phyloP scores from a whole-genome alignment of 805 yeast species.

The Schwanniomyces polymorphus region DNA sequence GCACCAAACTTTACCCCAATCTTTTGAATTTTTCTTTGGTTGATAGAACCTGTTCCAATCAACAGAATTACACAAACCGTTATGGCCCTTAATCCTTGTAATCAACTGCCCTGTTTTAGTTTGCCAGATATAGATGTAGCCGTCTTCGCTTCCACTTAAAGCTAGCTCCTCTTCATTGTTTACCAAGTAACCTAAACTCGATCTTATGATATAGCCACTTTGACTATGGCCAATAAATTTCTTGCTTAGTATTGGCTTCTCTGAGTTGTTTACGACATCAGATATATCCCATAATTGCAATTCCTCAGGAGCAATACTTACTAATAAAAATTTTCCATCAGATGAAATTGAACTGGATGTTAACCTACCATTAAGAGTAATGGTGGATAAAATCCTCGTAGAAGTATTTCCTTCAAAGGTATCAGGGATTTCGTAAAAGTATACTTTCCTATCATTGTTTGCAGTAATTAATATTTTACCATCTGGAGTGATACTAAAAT shows the following conservation, averaged over 20 bases:
- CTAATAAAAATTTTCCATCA: conserved; percentile 52
- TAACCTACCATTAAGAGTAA: conserved; percentile 56
- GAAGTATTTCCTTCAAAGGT: conserved; percentile 29
- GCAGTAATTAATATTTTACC: conserved; percentile 63
- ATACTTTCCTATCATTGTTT: conserved; percentile 60
- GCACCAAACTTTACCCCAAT: conserved; percentile 60
- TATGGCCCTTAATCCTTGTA: conserved; percentile 61
- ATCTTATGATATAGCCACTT: conserved; percentile 65
- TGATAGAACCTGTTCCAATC: conserved; percentile 56
- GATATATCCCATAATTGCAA: conserved; percentile 78
- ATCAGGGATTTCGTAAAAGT: conserved; percentile 55
- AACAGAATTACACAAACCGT: conserved; percentile 67
- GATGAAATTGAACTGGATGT: conserved; percentile 64
- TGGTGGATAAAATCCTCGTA: conserved; percentile 40
- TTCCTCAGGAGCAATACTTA: conserved; percentile 73
- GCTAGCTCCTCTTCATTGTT: conserved; percentile 59
- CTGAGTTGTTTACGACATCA: conserved; percentile 12
- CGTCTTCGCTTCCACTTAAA: conserved; percentile 84
- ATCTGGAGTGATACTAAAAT: conserved; percentile 64
- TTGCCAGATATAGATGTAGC: conserved; percentile 77
- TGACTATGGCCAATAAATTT: conserved; percentile 75
- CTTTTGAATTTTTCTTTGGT: conserved; percentile 19
- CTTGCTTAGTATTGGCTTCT: conserved; percentile 51
- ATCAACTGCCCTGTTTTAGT: conserved; percentile 67
- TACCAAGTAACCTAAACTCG: conserved; percentile 68